Conservation (phyloP, 768 basidiomycete genomes). For the Amanita fuliginea region DNA sequence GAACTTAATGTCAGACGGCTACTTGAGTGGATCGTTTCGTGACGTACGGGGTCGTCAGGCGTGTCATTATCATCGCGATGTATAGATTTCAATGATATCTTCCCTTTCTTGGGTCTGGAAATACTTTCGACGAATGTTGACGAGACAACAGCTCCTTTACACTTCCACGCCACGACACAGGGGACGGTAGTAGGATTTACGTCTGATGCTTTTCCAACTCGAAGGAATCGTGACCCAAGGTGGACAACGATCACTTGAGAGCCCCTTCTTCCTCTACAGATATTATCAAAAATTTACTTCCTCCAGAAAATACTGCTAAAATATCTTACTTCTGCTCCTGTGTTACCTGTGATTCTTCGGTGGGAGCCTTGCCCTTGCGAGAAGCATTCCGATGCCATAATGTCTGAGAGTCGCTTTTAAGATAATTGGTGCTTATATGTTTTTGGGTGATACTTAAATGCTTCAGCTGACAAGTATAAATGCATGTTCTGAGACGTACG, state of each 20-base stretch:
- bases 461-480: slow-evolving; percentile 3
- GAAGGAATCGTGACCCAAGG: slow-evolving; percentile 62
- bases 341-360: slow-evolving; percentile 25
- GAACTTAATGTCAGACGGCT: not conserved
- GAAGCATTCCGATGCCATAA: slow-evolving; percentile 62
- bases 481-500: slow-evolving; percentile 28
- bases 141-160: slow-evolving; percentile 30
- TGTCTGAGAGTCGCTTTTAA: slow-evolving; percentile 66
- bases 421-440: slow-evolving; percentile 65
- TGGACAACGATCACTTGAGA: slow-evolving; percentile 74
- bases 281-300: slow-evolving; percentile 14
- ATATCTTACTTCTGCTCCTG: slow-evolving; percentile 36
- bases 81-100: slow-evolving; percentile 13
- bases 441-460: slow-evolving; percentile 61
- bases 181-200: slow-evolving; percentile 60
- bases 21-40: not conserved
- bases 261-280: slow-evolving; percentile 44
- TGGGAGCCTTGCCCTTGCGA: slow-evolving; percentile 34
- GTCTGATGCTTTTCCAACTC: slow-evolving; percentile 70
- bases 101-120: slow-evolving; percentile 37
- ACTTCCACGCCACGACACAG: slow-evolving; percentile 64
- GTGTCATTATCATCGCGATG: slow-evolving; percentile 41
- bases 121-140: slow-evolving; percentile 39
- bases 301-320: slow-evolving; percentile 9
- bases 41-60: slow-evolving; percentile 56